Evolutionary conservation across 768 basidiomycete genomes (phyloP), one percentile per base, ranked within the genome.

Genomic region (Psilocybe sp.): DNA sequence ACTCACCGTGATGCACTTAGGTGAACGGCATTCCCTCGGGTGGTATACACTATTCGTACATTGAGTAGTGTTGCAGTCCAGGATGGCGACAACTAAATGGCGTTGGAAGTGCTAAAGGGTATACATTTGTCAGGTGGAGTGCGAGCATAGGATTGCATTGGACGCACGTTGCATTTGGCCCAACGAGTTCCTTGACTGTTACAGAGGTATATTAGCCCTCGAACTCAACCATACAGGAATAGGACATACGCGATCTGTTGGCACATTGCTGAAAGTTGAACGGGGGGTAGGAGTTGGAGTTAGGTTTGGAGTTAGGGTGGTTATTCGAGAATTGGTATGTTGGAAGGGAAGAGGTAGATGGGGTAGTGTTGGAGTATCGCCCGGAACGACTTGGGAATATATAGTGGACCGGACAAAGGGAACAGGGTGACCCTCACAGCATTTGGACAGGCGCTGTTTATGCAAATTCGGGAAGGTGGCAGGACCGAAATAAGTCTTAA

Each of bases 161-260:
- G 47, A 67, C 64, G 56, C 69, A 89, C 87, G 59, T 83, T 82
- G 65, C 88, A 90, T 52, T 73, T 76, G 47, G 72, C 68, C 87
- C 87, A 90, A 18, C 79, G 79, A 15, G 87, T 89, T 66, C 88
- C 88, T 78, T 88, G 80, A 52, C 88, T 89, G 64, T 48, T 50
- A n/a, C 50, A 51, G 36, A 43, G 47, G 54, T 55, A 51, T 23
- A 41, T 58, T 20, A 55, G 59, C 41, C 50, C 19, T 23, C 19
- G 28, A 38, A 33, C 28, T 10, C 32, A 39, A 19, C 28, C 12
- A 49, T 40, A 36, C 39, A 40, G 15, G 39, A 43, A 39, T 47
- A 35, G 18, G 48, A 79, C 87, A 60, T 70, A 89, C 88, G 88
- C 84, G 66, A 89, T 74, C 67, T 81, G 81, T 73, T 73, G 80